Evolutionary conservation across 345 rosid genomes (phyloP).

Genomic region (Combretum micranthum): DNA sequence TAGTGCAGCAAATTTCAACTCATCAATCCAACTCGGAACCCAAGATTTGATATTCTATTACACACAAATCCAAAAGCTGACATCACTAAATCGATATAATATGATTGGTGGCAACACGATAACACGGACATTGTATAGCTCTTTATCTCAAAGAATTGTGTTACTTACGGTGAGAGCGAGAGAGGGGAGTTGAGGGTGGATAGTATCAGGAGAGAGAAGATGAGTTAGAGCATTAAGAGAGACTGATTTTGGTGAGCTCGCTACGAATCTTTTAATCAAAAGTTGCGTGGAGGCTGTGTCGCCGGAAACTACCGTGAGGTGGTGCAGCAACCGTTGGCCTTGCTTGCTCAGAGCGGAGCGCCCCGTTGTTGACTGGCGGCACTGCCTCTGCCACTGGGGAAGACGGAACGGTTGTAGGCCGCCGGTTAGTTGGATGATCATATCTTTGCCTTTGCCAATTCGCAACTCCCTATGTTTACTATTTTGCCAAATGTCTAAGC

Average conservation of each 20-base stretch:
- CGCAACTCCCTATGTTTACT: too few relatives aligned
- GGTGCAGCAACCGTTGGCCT: conserved; percentile 45
- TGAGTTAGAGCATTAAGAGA: conserved; percentile 73
- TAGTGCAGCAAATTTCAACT: too few relatives aligned
- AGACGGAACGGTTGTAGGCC: conserved; percentile 5
- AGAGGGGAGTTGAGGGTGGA: conserved; percentile 39
- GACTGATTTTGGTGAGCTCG: conserved; percentile 54
- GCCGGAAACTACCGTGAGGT: conserved; percentile 30
- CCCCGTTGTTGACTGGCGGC: conserved; percentile 3
- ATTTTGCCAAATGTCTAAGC: too few relatives aligned
- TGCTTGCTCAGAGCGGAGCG: conserved; percentile 40
- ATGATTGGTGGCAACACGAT: neutral
- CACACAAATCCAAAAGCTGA: too few relatives aligned
- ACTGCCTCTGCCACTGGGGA: conserved; percentile 10
- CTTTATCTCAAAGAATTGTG: neutral
- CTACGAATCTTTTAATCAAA: conserved; percentile 67
- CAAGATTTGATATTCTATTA: too few relatives aligned
- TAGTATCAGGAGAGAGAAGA: conserved; percentile 46
- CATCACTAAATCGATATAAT: neutral
- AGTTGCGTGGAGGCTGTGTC: conserved; percentile 42
- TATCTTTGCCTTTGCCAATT: too few relatives aligned
- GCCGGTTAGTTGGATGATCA: too few relatives aligned
- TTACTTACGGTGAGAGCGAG: conserved; percentile 59
- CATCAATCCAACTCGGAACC: too few relatives aligned
- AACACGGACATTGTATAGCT: neutral